phyloP scores from a whole-genome alignment of 2,329 filamentous ascomycete species.

The Aciculosporium take region DNA sequence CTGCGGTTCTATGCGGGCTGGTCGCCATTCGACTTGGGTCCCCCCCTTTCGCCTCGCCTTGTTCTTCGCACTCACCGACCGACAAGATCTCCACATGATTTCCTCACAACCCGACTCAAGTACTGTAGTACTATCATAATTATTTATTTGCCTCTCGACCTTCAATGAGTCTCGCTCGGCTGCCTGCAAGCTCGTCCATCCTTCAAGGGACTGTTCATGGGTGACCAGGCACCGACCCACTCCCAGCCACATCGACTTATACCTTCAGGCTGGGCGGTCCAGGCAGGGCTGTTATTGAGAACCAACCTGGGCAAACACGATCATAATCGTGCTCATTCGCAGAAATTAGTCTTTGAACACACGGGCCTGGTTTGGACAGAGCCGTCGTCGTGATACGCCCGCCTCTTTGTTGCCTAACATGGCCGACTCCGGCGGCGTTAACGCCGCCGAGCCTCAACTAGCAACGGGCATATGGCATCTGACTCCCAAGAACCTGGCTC shows the following conservation, averaged over 20 bases:
- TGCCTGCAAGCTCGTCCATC: neutral
- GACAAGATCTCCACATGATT: neutral
- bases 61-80: too few relatives aligned
- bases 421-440: constrained; percentile 17
- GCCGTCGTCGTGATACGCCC: neutral
- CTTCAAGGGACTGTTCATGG: neutral
- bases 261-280: constrained; percentile 1
- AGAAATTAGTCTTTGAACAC: neutral
- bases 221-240: constrained; percentile 2
- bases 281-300: neutral
- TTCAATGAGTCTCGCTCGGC: neutral
- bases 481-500: constrained; percentile 17
- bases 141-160: neutral
- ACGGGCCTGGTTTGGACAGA: neutral
- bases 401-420: constrained; percentile 12
- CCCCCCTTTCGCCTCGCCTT: neutral
- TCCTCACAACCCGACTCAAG: neutral
- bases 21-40: neutral
- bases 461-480: constrained; percentile 14
- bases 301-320: neutral
- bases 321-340: neutral
- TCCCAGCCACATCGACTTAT: constrained; percentile 5
- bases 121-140: neutral
- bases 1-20: neutral
- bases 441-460: constrained; percentile 16